phyloP scores from a whole-genome alignment of 768 basidiomycete species.

The Coprinopsis strossmayeri region DNA sequence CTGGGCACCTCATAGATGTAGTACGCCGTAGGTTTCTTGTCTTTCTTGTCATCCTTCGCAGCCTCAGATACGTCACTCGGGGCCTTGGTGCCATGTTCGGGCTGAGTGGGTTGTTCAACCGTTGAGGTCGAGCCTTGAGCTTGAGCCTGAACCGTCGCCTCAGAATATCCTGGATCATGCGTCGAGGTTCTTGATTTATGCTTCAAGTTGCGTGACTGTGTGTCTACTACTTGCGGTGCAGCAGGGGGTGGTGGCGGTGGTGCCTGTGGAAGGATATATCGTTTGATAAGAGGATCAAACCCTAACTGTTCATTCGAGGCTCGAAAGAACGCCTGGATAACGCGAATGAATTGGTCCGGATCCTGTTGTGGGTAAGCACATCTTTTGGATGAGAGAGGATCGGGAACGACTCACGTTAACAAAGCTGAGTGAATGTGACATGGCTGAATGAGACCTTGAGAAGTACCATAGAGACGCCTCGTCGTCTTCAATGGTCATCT shows the following conservation, averaged over 20 bases:
- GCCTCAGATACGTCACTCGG: neutral
- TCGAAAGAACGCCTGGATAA: conserved; percentile 5
- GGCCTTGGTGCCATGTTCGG: neutral
- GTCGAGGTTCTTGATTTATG: too few species aligned
- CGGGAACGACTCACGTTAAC: neutral
- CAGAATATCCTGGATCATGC: too few species aligned
- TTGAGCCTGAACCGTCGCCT: too few species aligned
- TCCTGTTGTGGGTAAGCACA: conserved; percentile 3
- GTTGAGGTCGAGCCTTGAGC: too few species aligned
- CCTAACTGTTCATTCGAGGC: conserved; percentile 6
- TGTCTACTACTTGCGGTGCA: too few species aligned
- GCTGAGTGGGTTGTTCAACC: too few species aligned
- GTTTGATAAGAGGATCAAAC: conserved; percentile 1
- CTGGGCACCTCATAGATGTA: conserved; percentile 6
- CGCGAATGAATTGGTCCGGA: neutral
- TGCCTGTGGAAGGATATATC: too few species aligned
- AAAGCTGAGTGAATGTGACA: conserved; percentile 8
- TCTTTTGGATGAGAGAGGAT: neutral
- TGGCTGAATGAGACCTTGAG: conserved; percentile 1
- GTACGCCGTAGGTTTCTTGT: too few species aligned
- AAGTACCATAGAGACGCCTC: conserved; percentile 8
- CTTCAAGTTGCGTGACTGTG: too few species aligned
- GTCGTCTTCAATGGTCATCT: conserved; percentile 11
- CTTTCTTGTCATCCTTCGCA: neutral
- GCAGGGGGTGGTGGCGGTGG: too few species aligned